Evolutionary conservation across 257 asterid species (phyloP).

Genomic region (Ehretia macrophylla): DNA sequence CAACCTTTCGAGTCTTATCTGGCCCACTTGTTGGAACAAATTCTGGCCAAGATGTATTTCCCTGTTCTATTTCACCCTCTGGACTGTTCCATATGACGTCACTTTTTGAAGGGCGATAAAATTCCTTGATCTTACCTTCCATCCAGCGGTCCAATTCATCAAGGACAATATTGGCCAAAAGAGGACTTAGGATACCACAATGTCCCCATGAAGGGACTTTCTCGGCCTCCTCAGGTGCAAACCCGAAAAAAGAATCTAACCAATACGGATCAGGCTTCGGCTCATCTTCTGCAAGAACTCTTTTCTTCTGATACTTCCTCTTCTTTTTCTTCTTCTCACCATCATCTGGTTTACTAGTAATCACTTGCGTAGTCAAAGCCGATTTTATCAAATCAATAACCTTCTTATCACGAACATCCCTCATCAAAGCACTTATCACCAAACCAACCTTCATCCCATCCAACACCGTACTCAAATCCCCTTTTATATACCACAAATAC

Average conservation of each 20-base stretch:
- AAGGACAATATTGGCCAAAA: slow-evolving; percentile 78
- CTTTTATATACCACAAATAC: slow-evolving; percentile 91
- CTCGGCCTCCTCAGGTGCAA: slow-evolving; percentile 95
- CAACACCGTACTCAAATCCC: slow-evolving; percentile 79
- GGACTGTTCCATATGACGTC: slow-evolving; percentile 93
- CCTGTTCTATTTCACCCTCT: slow-evolving; percentile 80
- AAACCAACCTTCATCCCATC: slow-evolving; percentile 94
- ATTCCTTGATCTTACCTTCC: slow-evolving; percentile 83
- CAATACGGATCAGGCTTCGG: slow-evolving; percentile 98
- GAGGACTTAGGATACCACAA: slow-evolving; percentile 94
- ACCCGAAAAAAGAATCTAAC: slow-evolving; percentile 85
- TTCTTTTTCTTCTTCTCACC: slow-evolving; percentile 72
- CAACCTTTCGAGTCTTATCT: slow-evolving; percentile 89
- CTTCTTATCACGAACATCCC: slow-evolving; percentile 93
- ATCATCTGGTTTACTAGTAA: slow-evolving; percentile 53
- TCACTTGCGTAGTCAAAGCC: slow-evolving; percentile 75
- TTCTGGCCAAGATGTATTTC: slow-evolving; percentile 98
- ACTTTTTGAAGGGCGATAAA: slow-evolving; percentile 70
- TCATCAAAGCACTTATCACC: slow-evolving; percentile 80
- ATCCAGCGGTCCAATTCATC: slow-evolving; percentile 94
- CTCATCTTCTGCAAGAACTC: slow-evolving; percentile 89
- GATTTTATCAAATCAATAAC: slow-evolving; percentile 86
- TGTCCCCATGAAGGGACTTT: slow-evolving; percentile 93
- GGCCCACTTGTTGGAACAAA: slow-evolving; percentile 97
- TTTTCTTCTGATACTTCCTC: slow-evolving; percentile 91